A percentile compares a stretch with the other conserved stretches of the same genome.
Conservation (phyloP, 805 yeast species). For the Saccharomyces eubayanus region DNA sequence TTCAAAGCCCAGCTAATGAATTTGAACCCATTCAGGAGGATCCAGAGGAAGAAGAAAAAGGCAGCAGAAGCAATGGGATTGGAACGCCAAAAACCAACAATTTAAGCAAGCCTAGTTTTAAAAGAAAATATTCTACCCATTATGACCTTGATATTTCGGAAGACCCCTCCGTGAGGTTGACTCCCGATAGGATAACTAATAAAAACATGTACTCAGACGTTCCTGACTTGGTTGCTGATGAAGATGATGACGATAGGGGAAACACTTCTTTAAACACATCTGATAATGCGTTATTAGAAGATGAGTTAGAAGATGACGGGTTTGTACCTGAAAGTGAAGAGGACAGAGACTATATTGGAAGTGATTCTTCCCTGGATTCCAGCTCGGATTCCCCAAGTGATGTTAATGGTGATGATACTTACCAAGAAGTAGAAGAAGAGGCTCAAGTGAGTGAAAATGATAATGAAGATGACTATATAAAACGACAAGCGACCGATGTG, state of each 20-base stretch:
- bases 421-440: not conserved
- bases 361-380: conserved; percentile 10
- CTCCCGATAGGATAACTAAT: conserved; percentile 11
- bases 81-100: not conserved
- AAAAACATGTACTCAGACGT: conserved; percentile 41
- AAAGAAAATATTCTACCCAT: conserved; percentile 4
- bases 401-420: conserved; percentile 5
- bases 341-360: conserved; percentile 31
- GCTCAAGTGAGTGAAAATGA: conserved; percentile 10
- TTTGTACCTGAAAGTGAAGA: conserved; percentile 18
- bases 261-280: conserved; percentile 28
- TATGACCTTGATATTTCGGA: conserved; percentile 5
- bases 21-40: conserved; percentile 1
- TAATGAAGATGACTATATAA: conserved; percentile 21
- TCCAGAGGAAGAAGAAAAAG: conserved; percentile 2
- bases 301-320: conserved; percentile 18
- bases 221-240: conserved; percentile 77
- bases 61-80: not conserved
- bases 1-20: conserved; percentile 1
- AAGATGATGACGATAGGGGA: conserved; percentile 35
- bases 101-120: not conserved
- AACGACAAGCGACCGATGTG: conserved; percentile 13
- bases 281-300: conserved; percentile 27
- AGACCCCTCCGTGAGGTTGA: conserved; percentile 10
- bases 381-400: conserved; percentile 2